Percentiles rank a stretch among this genome's conserved stretches.
Evolutionary conservation across 495 filamentous ascomycete species (phyloP).

Genomic region (Podospora conica): DNA sequence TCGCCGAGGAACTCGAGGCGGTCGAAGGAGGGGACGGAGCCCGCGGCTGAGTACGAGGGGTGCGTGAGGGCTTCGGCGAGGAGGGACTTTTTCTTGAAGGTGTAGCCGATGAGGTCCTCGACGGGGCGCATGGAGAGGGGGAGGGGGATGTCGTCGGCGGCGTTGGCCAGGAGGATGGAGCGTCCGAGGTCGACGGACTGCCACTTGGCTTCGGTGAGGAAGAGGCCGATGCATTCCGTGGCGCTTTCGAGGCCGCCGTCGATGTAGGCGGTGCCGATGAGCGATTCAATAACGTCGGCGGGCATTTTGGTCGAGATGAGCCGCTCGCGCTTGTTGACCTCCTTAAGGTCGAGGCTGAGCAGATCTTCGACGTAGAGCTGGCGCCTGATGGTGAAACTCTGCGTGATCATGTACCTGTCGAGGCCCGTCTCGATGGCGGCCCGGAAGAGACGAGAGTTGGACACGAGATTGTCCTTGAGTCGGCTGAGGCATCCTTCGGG

Average conservation of each 20-base stretch:
- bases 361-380: constrained; percentile 56
- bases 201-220: constrained; percentile 61
- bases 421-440: constrained; percentile 59
- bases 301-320: constrained; percentile 69
- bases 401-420: constrained; percentile 67
- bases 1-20: constrained; percentile 91
- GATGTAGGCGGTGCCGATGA: constrained; percentile 73
- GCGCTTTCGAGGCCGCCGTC: constrained; percentile 64
- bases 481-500: constrained; percentile 73
- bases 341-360: constrained; percentile 18
- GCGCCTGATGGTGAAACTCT: constrained; percentile 58
- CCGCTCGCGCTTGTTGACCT: constrained; percentile 16
- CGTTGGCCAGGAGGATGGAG: constrained; percentile 28
- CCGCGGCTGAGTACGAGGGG: constrained; percentile 50
- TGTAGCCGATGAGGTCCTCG: constrained; percentile 60
- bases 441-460: constrained; percentile 62
- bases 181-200: constrained; percentile 30
- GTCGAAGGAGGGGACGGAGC: constrained; percentile 62
- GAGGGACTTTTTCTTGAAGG: constrained; percentile 61
- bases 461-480: constrained; percentile 62
- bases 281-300: constrained; percentile 81
- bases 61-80: constrained; percentile 86
- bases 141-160: constrained; percentile 24
- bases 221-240: constrained; percentile 55
- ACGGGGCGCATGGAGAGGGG: constrained; percentile 31